phyloP scores from a whole-genome alignment of 2,329 filamentous ascomycete species.

The Colletotrichum limetticola region DNA sequence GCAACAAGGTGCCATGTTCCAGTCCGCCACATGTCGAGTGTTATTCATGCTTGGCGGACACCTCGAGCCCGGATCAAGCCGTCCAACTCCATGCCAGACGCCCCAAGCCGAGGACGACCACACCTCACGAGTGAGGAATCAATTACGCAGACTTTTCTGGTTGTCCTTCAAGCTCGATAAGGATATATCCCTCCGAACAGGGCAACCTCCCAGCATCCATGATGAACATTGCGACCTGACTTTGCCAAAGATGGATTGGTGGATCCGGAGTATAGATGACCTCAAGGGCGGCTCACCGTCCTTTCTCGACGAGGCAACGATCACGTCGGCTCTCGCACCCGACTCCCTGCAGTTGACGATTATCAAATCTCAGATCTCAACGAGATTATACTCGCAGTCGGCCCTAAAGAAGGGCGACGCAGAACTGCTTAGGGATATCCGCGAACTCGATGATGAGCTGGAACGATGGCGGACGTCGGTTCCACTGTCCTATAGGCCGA shows the following conservation, averaged over 20 bases:
- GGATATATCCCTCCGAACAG: conserved; percentile 63
- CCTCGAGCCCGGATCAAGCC: conserved; percentile 29
- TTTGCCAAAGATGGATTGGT: conserved; percentile 51
- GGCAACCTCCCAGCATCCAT: conserved; percentile 60
- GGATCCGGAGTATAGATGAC: conserved; percentile 36
- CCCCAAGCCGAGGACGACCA: conserved; percentile 14
- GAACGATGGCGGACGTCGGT: conserved; percentile 65
- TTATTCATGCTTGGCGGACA: conserved; percentile 62
- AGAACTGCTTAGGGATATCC: conserved; percentile 63
- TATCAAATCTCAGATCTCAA: conserved; percentile 62
- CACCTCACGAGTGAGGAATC: conserved; percentile 42
- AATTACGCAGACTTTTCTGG: conserved; percentile 62
- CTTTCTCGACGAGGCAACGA: conserved; percentile 19
- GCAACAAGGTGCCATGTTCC: conserved; percentile 55
- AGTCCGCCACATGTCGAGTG: conserved; percentile 56
- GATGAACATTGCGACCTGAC: conserved; percentile 65
- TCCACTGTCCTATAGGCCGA: conserved; percentile 55
- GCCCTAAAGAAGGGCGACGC: conserved; percentile 62
- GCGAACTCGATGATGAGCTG: conserved; percentile 66
- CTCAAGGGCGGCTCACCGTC: conserved; percentile 28
- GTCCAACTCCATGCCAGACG: conserved; percentile 29
- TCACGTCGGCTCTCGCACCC: conserved; percentile 47
- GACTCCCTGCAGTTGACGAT: conserved; percentile 60
- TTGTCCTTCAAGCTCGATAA: conserved; percentile 65
- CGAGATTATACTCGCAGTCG: conserved; percentile 59